Percentiles rank a stretch among this genome's conserved stretches.
Conservation (phyloP, 495 filamentous ascomycete species). For the Apiosordaria backusii region DNA sequence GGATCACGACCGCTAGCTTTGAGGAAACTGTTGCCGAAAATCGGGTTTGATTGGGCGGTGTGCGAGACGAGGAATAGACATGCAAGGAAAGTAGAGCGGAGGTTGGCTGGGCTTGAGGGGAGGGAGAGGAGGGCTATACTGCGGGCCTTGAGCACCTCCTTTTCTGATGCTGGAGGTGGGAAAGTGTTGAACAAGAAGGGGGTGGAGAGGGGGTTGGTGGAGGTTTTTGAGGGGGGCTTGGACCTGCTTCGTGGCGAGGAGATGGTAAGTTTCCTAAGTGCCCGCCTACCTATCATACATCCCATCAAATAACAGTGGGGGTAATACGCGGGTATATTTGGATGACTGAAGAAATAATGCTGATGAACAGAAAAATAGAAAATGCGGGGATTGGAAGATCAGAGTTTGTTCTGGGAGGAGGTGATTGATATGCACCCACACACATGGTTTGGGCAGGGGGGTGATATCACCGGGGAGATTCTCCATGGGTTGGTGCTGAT, state of each 20-base stretch:
- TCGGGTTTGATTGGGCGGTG: conserved; percentile 3
- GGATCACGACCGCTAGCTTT: neutral
- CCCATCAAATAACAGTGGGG: too few species aligned
- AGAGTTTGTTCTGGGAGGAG: neutral
- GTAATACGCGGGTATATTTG: too few species aligned
- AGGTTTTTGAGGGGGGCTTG: neutral
- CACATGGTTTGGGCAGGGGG: neutral
- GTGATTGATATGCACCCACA: neutral
- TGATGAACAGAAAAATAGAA: neutral
- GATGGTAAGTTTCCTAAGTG: too few species aligned
- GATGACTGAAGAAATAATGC: neutral
- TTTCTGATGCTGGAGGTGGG: too few species aligned
- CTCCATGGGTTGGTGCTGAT: neutral
- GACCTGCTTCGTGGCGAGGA: neutral
- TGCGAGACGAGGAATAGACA: neutral
- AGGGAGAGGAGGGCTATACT: neutral
- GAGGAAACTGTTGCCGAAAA: neutral
- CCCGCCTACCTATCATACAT: too few species aligned
- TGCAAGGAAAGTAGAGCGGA: neutral
- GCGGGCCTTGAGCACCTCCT: neutral
- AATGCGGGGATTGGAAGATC: neutral
- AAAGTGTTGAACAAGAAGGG: neutral
- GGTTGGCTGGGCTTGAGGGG: neutral
- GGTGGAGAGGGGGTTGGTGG: neutral
- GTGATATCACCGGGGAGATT: neutral